phyloP scores from a whole-genome alignment of 225 moss, liverwort and hornwort species.

The Pseudisothecium myosuroides region DNA sequence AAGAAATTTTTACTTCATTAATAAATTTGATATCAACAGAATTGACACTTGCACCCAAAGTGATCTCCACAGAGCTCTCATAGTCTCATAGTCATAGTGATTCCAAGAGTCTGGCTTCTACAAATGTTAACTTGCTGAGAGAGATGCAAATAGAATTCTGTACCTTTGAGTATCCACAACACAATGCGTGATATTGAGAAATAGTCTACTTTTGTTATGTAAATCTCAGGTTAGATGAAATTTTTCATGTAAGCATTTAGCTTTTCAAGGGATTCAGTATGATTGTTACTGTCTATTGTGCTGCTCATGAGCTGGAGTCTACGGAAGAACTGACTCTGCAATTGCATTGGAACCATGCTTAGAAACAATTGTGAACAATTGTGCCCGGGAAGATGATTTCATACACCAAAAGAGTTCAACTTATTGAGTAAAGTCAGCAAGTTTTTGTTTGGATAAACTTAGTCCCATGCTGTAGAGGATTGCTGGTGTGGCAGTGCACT shows the following conservation, averaged over 20 bases:
- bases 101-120: neutral
- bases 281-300: neutral
- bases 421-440: neutral
- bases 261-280: neutral
- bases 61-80: neutral
- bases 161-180: neutral
- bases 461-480: too few relatives aligned
- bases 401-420: too few relatives aligned
- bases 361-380: neutral
- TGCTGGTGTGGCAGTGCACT: neutral
- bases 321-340: neutral
- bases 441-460: neutral
- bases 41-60: neutral
- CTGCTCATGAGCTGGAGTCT: neutral
- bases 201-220: neutral
- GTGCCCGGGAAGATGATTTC: neutral
- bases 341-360: neutral
- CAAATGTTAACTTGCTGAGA: neutral
- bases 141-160: too few relatives aligned
- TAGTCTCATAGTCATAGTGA: too few relatives aligned
- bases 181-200: too few relatives aligned
- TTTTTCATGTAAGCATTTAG: neutral
- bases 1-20: neutral
- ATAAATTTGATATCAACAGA: neutral
- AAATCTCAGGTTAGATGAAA: neutral